Base-by-base conservation (phyloP, 108 stramenopile genomes). In the Skeletonema menzelii region DNA sequence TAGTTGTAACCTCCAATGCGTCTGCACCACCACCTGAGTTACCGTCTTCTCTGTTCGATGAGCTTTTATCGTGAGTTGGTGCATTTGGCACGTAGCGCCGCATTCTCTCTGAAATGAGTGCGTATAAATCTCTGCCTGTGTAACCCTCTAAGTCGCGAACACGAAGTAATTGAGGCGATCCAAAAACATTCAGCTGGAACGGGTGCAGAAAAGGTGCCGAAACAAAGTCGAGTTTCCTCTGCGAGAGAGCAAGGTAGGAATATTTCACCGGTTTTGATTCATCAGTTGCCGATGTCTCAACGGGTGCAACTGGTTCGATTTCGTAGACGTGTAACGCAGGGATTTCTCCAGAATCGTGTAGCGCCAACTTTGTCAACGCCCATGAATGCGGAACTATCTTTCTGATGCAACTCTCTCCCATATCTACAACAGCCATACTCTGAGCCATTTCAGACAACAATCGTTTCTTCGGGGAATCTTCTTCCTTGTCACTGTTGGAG, bases 351-450 rank as follows among this genome's bases (percentile, higher is more conserved):
- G 89, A 89, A 32, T 92, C 90, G 35, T 85, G 87, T 66, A 91
- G 83, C 46, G 90, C 82, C 13, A 93, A 76, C 56, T 83, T 87
- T 12, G 85, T 83, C 5, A 93, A 61, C 13, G 88, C 82, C 89
- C 88, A 91, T n/a, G 86, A 76, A 67, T 92, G 88, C 88, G 95
- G 91, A 56, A 88, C 85, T 37, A 96, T 91, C 67, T 87, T 91
- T 34, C 81, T 83, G 12, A 95, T 95, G 60, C 76, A 87, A 56
- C 90, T 87, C 65, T 95, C 90, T 14, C 80, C 72, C 91, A 95
- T 91, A 42, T 91, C 89, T 32, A 95, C 94, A 22, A 91, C 80
- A 20, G 90, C 91, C 84, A 95, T 84, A 65, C 92, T 85, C 72
- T 83, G 70, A 31, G 87, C 88, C 65, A 72, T 82, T 56, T 87